Percentiles rank a stretch among this genome's conserved stretches.
Conservation (phyloP, 208 protist genomes). For the Trypanosoma mega region DNA sequence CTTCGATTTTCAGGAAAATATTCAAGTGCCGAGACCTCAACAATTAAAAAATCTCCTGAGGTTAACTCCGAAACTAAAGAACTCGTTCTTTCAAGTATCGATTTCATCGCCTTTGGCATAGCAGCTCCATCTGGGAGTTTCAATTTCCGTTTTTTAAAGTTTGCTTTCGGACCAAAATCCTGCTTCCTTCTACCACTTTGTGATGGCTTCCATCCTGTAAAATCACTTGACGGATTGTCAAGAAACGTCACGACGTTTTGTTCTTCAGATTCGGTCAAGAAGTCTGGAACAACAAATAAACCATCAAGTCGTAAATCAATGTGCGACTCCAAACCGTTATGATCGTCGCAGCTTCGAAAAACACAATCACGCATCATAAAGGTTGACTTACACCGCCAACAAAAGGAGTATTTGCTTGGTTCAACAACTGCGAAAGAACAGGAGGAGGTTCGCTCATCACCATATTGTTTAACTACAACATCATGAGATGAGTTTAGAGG, state of each 20-base stretch:
- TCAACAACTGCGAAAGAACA: constrained; percentile 60
- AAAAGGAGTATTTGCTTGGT: constrained; percentile 41
- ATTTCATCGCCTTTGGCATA: constrained; percentile 60
- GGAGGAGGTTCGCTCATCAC: constrained; percentile 59
- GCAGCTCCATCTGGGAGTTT: constrained; percentile 39
- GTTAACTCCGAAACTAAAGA: constrained; percentile 31
- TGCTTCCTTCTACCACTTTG: constrained; percentile 88
- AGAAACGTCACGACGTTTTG: constrained; percentile 45
- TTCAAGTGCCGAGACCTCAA: constrained; percentile 76
- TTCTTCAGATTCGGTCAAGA: constrained; percentile 56
- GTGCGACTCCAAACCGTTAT: constrained; percentile 14
- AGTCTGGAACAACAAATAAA: constrained; percentile 42
- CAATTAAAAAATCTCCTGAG: constrained; percentile 37
- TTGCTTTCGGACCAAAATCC: constrained; percentile 79
- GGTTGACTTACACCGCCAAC: constrained; percentile 39
- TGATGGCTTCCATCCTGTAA: constrained; percentile 72
- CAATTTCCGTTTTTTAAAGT: constrained; percentile 89
- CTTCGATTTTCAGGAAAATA: constrained; percentile 55
- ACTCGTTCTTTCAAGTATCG: constrained; percentile 33
- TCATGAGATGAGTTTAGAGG: constrained; percentile 26
- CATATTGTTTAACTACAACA: constrained; percentile 54
- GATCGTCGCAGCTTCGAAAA: constrained; percentile 48
- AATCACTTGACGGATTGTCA: constrained; percentile 45
- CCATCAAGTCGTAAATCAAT: constrained; percentile 34
- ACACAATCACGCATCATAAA: constrained; percentile 24